These are phyloP conservation scores for Peronosclerospora sorghi DNA, from an alignment of 352 stramenopile genomes.

Conservation along the genomic window DNA sequence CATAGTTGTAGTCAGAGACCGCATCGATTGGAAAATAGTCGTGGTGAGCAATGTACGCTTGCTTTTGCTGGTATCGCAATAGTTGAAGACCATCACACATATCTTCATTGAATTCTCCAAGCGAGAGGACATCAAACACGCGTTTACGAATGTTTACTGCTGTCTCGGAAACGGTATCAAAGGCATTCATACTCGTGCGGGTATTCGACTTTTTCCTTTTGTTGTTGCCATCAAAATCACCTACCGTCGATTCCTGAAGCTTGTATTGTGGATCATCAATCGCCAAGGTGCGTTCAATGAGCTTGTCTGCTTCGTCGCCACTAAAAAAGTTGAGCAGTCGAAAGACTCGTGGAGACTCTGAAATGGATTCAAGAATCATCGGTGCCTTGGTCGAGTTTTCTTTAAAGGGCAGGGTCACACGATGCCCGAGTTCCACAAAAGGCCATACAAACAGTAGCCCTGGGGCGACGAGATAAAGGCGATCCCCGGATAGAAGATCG, in stretches of 20 bases:
- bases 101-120: slow-evolving; percentile 82
- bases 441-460: slow-evolving; percentile 67
- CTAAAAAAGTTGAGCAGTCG: slow-evolving; percentile 83
- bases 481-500: slow-evolving; percentile 41
- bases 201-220: slow-evolving; percentile 57
- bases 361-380: slow-evolving; percentile 66
- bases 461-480: slow-evolving; percentile 63
- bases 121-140: slow-evolving; percentile 85
- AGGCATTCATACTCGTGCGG: slow-evolving; percentile 81
- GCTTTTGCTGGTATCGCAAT: slow-evolving; percentile 91
- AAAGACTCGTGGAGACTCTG: slow-evolving; percentile 76
- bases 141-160: slow-evolving; percentile 69
- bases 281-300: slow-evolving; percentile 69
- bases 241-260: slow-evolving; percentile 72
- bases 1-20: slow-evolving; percentile 56
- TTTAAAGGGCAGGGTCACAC: slow-evolving; percentile 39
- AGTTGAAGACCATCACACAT: slow-evolving; percentile 93
- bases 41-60: slow-evolving; percentile 89
- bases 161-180: slow-evolving; percentile 70
- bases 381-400: slow-evolving; percentile 44
- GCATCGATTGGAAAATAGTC: slow-evolving; percentile 86
- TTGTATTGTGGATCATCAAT: slow-evolving; percentile 78
- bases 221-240: slow-evolving; percentile 33
- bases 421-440: slow-evolving; percentile 72
- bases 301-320: slow-evolving; percentile 57